phyloP scores from a whole-genome alignment of 202 grass and related monocot genomes.

The Carex arenaria region DNA sequence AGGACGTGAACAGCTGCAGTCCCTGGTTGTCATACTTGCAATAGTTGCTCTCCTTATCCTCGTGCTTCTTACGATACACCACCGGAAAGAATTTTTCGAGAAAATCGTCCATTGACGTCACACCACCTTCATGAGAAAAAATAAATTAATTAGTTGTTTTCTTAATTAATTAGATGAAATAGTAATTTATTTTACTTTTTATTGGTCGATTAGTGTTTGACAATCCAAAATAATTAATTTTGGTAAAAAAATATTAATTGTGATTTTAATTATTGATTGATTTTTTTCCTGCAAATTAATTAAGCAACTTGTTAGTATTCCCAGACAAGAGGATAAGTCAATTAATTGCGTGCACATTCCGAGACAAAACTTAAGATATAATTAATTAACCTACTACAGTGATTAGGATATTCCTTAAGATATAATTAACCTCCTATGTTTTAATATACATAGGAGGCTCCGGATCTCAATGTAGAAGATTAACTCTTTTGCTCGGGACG shows the following conservation, averaged over 20 bases:
- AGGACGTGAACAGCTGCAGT: conserved; percentile 83
- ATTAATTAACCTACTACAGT: too few relatives aligned
- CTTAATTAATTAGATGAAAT: not conserved
- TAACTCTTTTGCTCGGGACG: too few relatives aligned
- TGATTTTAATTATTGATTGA: not conserved
- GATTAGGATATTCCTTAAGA: too few relatives aligned
- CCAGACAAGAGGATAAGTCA: too few relatives aligned
- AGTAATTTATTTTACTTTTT: not conserved
- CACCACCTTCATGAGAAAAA: conserved; percentile 40
- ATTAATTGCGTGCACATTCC: too few relatives aligned
- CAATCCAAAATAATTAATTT: not conserved
- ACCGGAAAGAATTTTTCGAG: conserved; percentile 63
- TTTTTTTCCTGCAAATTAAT: too few relatives aligned
- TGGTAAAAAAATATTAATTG: not conserved
- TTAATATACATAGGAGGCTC: too few relatives aligned
- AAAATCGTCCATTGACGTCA: conserved; percentile 78
- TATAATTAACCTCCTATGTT: too few relatives aligned
- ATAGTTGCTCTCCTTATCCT: conserved; percentile 82
- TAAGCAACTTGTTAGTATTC: too few relatives aligned
- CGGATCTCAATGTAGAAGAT: too few relatives aligned
- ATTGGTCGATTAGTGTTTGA: not conserved
- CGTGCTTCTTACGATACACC: conserved; percentile 59
- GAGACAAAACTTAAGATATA: too few relatives aligned
- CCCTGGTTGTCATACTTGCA: conserved; percentile 95
- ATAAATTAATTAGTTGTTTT: not conserved